Conservation (phyloP, 2,329 filamentous ascomycete species). For the Cadophora gregata region DNA sequence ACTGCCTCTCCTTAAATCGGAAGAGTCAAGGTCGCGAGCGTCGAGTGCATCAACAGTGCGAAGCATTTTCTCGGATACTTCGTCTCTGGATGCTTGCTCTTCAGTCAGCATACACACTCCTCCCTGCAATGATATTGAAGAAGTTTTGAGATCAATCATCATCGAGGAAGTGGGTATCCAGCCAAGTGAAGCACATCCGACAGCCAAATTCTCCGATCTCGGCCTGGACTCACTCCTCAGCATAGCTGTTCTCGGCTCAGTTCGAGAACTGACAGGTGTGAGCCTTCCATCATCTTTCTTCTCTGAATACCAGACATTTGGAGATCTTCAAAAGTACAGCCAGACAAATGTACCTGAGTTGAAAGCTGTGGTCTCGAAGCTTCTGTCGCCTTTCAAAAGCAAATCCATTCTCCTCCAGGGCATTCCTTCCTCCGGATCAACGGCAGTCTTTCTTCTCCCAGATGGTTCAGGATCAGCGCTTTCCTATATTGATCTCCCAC, state of each 20-base stretch:
- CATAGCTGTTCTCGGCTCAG: conserved; percentile 19
- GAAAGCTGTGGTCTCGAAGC: conserved; percentile 3
- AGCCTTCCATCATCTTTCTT: conserved; percentile 12
- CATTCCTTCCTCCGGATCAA: conserved; percentile 12
- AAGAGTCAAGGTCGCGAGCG: conserved; percentile 5
- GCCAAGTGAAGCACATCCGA: conserved; percentile 16
- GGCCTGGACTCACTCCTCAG: conserved; percentile 30
- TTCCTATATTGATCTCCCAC: conserved; percentile 37
- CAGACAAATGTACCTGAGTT: neutral
- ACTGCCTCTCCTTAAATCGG: neutral
- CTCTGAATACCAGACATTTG: conserved; percentile 5
- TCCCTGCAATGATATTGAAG: conserved; percentile 1
- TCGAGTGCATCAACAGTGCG: neutral
- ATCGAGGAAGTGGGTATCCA: conserved; percentile 24
- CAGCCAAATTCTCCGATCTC: conserved; percentile 21
- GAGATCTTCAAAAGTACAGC: conserved; percentile 1
- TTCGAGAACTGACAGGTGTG: conserved; percentile 23
- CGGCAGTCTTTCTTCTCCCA: conserved; percentile 36
- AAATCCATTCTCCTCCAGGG: conserved; percentile 32
- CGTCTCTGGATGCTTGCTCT: neutral
- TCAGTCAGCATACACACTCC: neutral
- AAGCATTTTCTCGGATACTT: conserved; percentile 2
- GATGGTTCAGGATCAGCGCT: conserved; percentile 38
- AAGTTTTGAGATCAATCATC: conserved; percentile 10
- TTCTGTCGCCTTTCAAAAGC: conserved; percentile 1